Evolutionary conservation across 176 grass and related monocot species (phyloP).

Genomic region (Carex kokanica): DNA sequence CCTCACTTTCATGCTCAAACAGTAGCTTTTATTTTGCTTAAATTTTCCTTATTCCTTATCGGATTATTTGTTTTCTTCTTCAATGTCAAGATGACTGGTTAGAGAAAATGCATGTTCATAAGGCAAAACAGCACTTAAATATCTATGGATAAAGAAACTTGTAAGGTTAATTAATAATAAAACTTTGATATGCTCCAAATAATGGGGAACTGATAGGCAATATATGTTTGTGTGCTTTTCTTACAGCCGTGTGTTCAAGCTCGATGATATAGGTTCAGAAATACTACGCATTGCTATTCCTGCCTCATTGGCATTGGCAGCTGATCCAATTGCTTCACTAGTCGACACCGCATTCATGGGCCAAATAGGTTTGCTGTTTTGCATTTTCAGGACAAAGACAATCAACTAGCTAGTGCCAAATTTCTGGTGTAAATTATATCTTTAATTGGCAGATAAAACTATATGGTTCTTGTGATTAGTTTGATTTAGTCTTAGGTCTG

Average conservation of each 20-base stretch:
- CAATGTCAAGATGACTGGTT: neutral
- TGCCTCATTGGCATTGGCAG: constrained; percentile 75
- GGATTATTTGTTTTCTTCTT: neutral
- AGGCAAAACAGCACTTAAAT: neutral
- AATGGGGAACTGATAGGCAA: neutral
- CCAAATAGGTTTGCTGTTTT: constrained; percentile 54
- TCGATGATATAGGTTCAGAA: constrained; percentile 77
- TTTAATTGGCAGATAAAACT: neutral
- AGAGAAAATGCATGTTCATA: neutral
- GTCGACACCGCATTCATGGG: constrained; percentile 96
- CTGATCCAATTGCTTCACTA: constrained; percentile 88
- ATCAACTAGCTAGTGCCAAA: neutral
- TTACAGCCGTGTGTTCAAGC: constrained; percentile 71
- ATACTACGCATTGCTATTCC: constrained; percentile 73
- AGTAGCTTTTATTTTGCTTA: neutral
- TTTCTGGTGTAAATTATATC: neutral
- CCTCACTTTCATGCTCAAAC: neutral
- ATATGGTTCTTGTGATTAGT: neutral
- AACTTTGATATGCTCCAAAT: neutral
- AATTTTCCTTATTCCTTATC: neutral
- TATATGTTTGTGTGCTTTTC: neutral
- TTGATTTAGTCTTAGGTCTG: neutral
- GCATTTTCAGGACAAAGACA: neutral
- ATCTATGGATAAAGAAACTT: neutral
- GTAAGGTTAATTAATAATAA: neutral